Conservation (phyloP, 306 rosid genomes). For the Medicago lupulina region DNA sequence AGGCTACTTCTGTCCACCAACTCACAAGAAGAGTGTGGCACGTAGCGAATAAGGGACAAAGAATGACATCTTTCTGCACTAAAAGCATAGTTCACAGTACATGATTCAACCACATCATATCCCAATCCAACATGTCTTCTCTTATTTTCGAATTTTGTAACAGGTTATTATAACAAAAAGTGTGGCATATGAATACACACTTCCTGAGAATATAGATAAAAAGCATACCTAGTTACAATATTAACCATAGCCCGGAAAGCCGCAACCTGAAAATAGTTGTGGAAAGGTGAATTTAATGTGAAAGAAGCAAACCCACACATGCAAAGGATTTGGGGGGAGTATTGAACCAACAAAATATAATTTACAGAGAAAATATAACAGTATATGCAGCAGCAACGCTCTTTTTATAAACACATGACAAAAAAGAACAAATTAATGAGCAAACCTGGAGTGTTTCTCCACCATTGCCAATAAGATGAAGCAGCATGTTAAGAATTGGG, state of each 20-base stretch:
- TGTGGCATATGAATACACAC: constrained; percentile 1
- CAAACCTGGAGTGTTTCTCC: constrained; percentile 99
- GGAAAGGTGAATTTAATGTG: constrained; percentile 43
- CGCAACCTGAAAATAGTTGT: constrained; percentile 76
- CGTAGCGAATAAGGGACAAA: background rate
- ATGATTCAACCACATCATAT: background rate
- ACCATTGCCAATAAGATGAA: constrained; percentile 99
- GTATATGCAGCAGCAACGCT: constrained; percentile 20
- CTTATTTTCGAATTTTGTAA: background rate
- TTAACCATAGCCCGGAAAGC: constrained; percentile 99
- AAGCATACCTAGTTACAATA: constrained; percentile 86
- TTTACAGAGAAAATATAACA: constrained; percentile 18
- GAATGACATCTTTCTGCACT: background rate
- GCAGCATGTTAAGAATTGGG: constrained; percentile 96
- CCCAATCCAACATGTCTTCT: background rate
- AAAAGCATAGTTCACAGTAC: background rate
- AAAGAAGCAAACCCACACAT: constrained; percentile 33
- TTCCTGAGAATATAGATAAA: constrained; percentile 36
- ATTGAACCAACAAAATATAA: constrained; percentile 20
- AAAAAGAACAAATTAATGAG: constrained; percentile 32
- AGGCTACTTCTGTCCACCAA: background rate
- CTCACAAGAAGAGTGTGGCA: background rate
- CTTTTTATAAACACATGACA: background rate
- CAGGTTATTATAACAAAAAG: background rate
- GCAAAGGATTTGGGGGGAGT: constrained; percentile 12